Conservation (phyloP, 2,329 filamentous ascomycete species). For the Gaeumannomyces tritici region DNA sequence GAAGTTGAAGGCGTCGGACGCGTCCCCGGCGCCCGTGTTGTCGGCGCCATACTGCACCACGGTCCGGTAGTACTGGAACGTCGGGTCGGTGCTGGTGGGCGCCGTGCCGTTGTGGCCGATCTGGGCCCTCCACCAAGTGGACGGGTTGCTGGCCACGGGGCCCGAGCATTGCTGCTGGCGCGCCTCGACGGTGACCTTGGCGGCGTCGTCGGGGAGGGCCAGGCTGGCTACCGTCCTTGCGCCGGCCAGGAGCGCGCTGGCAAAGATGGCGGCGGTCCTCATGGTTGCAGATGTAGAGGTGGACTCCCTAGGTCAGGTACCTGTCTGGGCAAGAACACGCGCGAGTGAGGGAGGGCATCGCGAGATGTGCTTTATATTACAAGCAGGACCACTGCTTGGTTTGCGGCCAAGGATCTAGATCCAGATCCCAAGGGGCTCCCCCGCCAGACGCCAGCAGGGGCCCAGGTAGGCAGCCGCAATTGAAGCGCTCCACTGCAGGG, state of each 20-base stretch:
- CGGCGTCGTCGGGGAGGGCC: neutral
- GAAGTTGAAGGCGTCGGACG: constrained; percentile 16
- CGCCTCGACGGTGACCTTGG: neutral
- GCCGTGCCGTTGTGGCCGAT: constrained; percentile 17
- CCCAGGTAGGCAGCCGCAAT: neutral
- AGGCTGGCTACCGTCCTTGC: neutral
- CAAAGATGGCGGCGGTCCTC: neutral
- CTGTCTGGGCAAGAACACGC: too few species aligned
- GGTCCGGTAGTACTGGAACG: constrained; percentile 17
- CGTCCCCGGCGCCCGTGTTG: constrained; percentile 14
- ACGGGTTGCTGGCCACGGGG: neutral
- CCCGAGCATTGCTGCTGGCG: neutral
- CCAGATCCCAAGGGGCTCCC: too few species aligned
- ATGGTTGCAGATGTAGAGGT: neutral
- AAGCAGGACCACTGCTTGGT: too few species aligned
- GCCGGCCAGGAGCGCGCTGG: neutral
- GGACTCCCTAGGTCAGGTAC: too few species aligned
- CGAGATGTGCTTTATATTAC: neutral
- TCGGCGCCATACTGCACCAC: constrained; percentile 17
- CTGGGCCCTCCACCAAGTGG: constrained; percentile 17
- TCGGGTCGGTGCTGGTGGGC: constrained; percentile 13
- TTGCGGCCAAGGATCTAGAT: too few species aligned
- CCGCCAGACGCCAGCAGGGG: too few species aligned
- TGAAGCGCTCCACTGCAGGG: neutral
- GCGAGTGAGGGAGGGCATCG: neutral